Conservation (phyloP, 73 alveolate species). For the Urostyla sp. region DNA sequence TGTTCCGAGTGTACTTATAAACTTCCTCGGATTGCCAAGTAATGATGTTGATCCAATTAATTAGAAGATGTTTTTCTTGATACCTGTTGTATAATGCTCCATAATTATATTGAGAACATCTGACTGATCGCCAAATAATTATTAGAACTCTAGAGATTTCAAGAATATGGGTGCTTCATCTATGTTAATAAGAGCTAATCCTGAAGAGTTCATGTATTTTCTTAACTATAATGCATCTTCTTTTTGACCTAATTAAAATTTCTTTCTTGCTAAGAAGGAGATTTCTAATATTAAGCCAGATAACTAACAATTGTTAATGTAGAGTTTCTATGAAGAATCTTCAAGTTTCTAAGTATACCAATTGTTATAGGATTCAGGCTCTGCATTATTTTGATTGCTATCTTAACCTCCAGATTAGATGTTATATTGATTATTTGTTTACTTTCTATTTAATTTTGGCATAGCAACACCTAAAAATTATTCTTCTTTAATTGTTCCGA, state of each 20-base stretch:
- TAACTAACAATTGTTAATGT: conserved; percentile 33
- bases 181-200: conserved; percentile 69
- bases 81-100: conserved; percentile 65
- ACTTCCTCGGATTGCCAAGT: conserved; percentile 92
- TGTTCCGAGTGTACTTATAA: conserved; percentile 84
- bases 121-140: conserved; percentile 59
- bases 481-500: too few relatives aligned
- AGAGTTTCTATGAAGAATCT: not conserved
- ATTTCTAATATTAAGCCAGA: conserved; percentile 36
- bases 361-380: conserved; percentile 23
- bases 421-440: too few relatives aligned
- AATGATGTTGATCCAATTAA: conserved; percentile 79
- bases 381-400: too few relatives aligned
- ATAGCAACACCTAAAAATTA: too few relatives aligned
- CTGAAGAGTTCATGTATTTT: conserved; percentile 57
- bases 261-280: conserved; percentile 62
- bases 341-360: conserved; percentile 43
- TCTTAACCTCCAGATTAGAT: too few relatives aligned
- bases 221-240: conserved; percentile 42
- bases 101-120: conserved; percentile 52
- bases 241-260: conserved; percentile 17
- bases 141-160: conserved; percentile 27
- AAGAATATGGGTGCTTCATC: conserved; percentile 78
- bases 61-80: conserved; percentile 53
- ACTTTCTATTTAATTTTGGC: too few relatives aligned